These are phyloP conservation scores for Nicotiana tomentosiformis DNA, from an alignment of 257 asterid genomes.

Conservation along the genomic window DNA sequence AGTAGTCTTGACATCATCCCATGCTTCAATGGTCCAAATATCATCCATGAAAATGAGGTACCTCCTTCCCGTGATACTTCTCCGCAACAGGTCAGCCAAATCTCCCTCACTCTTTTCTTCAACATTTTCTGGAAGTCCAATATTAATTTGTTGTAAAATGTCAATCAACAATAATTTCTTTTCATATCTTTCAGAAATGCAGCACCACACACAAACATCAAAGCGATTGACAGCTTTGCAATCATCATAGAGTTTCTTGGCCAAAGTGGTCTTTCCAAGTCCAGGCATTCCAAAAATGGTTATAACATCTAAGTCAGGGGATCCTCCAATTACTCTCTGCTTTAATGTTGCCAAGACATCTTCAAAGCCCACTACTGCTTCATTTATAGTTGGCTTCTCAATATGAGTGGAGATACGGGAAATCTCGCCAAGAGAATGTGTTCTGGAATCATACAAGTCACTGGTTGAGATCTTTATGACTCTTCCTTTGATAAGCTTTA, in stretches of 20 bases:
- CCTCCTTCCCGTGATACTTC: background rate
- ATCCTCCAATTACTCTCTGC: background rate
- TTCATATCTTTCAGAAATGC: background rate
- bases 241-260: background rate
- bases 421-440: background rate
- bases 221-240: background rate
- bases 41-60: slow-evolving; percentile 16
- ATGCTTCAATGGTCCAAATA: slow-evolving; percentile 9
- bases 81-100: background rate
- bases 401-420: background rate
- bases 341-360: background rate
- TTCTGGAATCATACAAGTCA: no score
- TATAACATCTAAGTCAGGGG: background rate
- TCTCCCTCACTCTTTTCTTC: background rate
- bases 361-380: slow-evolving; percentile 6
- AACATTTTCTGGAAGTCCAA: background rate
- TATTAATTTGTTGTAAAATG: background rate
- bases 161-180: background rate
- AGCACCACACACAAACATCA: slow-evolving; percentile 1
- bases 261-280: slow-evolving; percentile 14
- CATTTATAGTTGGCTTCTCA: background rate
- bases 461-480: background rate
- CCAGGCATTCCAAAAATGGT: slow-evolving; percentile 18
- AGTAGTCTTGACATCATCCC: background rate
- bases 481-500: background rate